These are phyloP conservation scores for Eucalyptus decipiens DNA, from an alignment of 345 rosid species.

Conservation along the genomic window DNA sequence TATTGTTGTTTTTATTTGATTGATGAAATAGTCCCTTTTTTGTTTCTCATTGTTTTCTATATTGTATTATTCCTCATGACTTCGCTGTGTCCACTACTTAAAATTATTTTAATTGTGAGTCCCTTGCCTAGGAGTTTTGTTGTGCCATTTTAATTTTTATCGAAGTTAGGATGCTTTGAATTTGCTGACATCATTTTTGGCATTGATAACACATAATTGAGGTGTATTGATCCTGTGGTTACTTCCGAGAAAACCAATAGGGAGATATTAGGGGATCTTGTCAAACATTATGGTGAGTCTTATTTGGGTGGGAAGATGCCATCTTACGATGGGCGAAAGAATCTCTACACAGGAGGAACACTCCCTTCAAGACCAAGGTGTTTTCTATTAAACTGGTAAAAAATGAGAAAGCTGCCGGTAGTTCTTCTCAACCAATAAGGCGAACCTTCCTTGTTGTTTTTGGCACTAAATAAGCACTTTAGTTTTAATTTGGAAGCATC, in stretches of 20 bases:
- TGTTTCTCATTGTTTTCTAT: too few species aligned
- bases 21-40: too few species aligned
- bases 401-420: background rate
- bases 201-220: background rate
- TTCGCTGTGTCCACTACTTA: too few species aligned
- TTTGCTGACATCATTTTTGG: background rate
- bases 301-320: constrained; percentile 19
- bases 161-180: background rate
- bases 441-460: background rate
- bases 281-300: background rate
- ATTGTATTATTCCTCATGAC: too few species aligned
- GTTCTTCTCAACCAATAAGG: background rate
- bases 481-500: background rate
- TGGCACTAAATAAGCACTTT: background rate
- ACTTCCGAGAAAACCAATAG: constrained; percentile 30
- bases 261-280: constrained; percentile 12
- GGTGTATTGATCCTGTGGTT: constrained; percentile 54
- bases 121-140: background rate
- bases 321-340: constrained; percentile 67
- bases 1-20: too few species aligned
- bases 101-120: too few species aligned
- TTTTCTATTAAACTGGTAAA: constrained; percentile 29
- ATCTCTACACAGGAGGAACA: constrained; percentile 54
- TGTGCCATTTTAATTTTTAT: background rate
- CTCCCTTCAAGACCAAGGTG: constrained; percentile 47